phyloP scores from a whole-genome alignment of 805 yeast species.

The Lipomyces japonicus region DNA sequence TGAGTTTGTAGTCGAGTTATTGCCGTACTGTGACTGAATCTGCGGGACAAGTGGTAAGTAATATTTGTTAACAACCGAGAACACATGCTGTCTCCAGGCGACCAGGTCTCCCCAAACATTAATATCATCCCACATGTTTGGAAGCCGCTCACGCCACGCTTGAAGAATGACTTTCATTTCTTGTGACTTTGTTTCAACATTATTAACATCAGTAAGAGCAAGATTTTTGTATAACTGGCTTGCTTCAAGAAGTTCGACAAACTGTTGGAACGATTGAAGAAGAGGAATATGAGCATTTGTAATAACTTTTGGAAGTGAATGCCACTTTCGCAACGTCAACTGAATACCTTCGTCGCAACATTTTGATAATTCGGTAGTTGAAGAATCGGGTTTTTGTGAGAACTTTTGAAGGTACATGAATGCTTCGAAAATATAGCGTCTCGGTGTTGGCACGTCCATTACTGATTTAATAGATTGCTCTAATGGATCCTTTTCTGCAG shows the following conservation, averaged over 20 bases:
- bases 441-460: constrained; percentile 98
- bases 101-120: constrained; percentile 96
- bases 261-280: constrained; percentile 92
- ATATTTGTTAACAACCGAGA: constrained; percentile 90
- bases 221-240: constrained; percentile 86
- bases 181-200: constrained; percentile 86
- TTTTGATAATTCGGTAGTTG: constrained; percentile 77
- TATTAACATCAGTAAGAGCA: constrained; percentile 85
- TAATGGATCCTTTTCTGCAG: constrained; percentile 85
- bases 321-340: constrained; percentile 87
- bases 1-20: constrained; percentile 63
- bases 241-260: constrained; percentile 96
- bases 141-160: constrained; percentile 97
- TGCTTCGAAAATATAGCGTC: constrained; percentile 93
- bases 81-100: constrained; percentile 98
- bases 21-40: constrained; percentile 55
- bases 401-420: constrained; percentile 89
- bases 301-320: constrained; percentile 68
- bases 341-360: constrained; percentile 96
- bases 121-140: constrained; percentile 96
- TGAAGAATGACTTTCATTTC: constrained; percentile 91
- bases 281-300: constrained; percentile 85
- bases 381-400: constrained; percentile 76
- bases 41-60: constrained; percentile 90
- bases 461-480: constrained; percentile 93